Evolutionary conservation across 345 rosid genomes (phyloP).

Genomic region (Trapa bicornis): DNA sequence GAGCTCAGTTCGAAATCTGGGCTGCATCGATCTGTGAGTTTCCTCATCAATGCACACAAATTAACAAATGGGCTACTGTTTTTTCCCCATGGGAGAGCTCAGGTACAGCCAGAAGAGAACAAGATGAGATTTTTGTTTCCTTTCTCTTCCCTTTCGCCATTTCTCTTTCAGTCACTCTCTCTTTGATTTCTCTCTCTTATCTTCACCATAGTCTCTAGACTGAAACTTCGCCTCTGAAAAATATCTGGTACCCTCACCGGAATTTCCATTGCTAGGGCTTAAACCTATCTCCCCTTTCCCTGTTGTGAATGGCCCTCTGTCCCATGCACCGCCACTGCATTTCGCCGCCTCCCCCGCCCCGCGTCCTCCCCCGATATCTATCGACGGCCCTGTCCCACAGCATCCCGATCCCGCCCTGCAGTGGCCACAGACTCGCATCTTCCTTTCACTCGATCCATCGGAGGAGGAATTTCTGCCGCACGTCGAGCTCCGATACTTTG

Average conservation of each 20-base stretch:
- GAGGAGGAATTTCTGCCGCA: constrained; percentile 23
- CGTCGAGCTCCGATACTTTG: constrained; percentile 57
- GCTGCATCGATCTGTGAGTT: no score
- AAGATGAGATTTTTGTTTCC: constrained; percentile 1
- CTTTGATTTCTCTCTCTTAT: not conserved
- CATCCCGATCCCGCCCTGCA: constrained; percentile 14
- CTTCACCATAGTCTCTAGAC: not conserved
- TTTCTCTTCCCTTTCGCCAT: not conserved
- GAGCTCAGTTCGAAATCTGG: no score
- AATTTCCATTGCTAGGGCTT: not conserved
- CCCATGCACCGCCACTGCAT: constrained; percentile 29
- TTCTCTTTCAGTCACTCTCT: not conserved
- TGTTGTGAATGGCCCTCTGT: constrained; percentile 22
- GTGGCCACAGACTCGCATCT: constrained; percentile 15
- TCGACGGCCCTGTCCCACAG: constrained; percentile 1
- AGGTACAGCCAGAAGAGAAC: not conserved
- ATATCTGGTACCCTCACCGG: not conserved
- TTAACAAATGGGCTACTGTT: no score
- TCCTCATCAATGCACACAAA: no score
- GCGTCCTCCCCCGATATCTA: not conserved
- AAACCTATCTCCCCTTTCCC: constrained; percentile 5
- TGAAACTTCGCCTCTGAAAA: not conserved
- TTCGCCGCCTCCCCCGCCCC: constrained; percentile 25
- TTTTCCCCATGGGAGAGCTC: no score
- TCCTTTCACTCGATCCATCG: constrained; percentile 21